These are phyloP conservation scores for Shiraia sp. DNA, from an alignment of 2,329 filamentous ascomycete species.

Conservation along the genomic window DNA sequence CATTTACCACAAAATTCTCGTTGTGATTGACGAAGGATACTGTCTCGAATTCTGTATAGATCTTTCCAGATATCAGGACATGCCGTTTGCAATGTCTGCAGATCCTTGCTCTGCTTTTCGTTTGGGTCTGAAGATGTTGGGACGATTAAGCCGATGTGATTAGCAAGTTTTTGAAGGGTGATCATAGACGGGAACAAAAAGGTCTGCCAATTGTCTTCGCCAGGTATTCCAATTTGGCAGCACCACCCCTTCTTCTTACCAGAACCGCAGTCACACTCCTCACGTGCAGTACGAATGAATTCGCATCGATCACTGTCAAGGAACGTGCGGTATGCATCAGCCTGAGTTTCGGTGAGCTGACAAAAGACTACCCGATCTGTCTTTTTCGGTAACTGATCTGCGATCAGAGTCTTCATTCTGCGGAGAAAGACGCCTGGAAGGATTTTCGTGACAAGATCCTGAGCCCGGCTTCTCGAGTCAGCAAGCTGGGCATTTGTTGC, in stretches of 20 bases:
- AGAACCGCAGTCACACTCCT: constrained; percentile 71
- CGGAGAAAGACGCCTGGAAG: constrained; percentile 89
- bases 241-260: constrained; percentile 79
- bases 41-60: constrained; percentile 75
- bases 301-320: constrained; percentile 72
- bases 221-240: constrained; percentile 64
- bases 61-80: constrained; percentile 75
- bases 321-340: constrained; percentile 80
- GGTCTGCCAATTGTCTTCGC: constrained; percentile 66
- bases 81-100: constrained; percentile 73
- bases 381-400: constrained; percentile 91
- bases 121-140: constrained; percentile 66
- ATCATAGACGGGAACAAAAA: constrained; percentile 85
- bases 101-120: constrained; percentile 78
- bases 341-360: constrained; percentile 80
- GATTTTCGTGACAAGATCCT: constrained; percentile 82
- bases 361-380: constrained; percentile 94
- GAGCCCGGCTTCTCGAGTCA: constrained; percentile 77
- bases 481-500: constrained; percentile 83
- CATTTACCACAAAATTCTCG: constrained; percentile 96
- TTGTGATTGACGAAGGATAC: constrained; percentile 78
- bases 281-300: constrained; percentile 68
- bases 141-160: constrained; percentile 87
- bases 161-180: constrained; percentile 83
- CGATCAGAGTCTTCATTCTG: constrained; percentile 90